A percentile compares a stretch with the other conserved stretches of the same genome.
These are phyloP conservation scores for Prunus mongolica DNA, from an alignment of 306 rosid species.

Conservation along the genomic window DNA sequence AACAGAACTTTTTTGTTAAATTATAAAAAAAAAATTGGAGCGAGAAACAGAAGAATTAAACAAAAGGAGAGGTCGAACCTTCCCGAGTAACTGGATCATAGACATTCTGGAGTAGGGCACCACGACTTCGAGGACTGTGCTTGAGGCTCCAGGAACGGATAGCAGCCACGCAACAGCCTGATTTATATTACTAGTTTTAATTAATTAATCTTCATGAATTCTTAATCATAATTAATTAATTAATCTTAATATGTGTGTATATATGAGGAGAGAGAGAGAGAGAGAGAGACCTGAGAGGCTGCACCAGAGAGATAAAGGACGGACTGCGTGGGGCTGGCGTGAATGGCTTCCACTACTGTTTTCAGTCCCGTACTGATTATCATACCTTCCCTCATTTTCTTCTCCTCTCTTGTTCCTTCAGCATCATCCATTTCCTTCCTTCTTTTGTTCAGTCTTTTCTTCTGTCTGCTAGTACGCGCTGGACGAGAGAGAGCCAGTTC, in stretches of 20 bases:
- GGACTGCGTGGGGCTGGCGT: slow-evolving; percentile 58
- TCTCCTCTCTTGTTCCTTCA: slow-evolving; percentile 1
- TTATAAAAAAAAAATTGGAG: neutral
- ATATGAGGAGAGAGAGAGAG: neutral
- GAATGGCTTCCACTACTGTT: slow-evolving; percentile 61
- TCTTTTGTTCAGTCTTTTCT: neutral
- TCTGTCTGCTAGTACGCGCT: neutral
- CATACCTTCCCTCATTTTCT: slow-evolving; percentile 39
- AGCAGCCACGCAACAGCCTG: slow-evolving; percentile 65
- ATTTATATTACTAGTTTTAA: neutral
- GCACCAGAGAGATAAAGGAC: slow-evolving; percentile 76
- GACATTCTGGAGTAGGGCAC: slow-evolving; percentile 79
- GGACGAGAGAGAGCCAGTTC: neutral
- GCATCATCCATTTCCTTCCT: neutral
- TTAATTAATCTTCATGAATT: neutral
- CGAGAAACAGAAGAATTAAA: neutral
- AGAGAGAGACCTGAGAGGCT: slow-evolving; percentile 62
- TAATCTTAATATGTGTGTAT: neutral
- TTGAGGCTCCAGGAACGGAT: slow-evolving; percentile 80
- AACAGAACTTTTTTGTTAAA: too few relatives aligned
- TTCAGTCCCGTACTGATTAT: slow-evolving; percentile 17
- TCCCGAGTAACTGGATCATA: slow-evolving; percentile 67
- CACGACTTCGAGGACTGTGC: slow-evolving; percentile 73
- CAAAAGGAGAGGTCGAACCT: slow-evolving; percentile 32
- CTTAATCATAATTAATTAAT: neutral